phyloP scores from a whole-genome alignment of 2,329 filamentous ascomycete genomes.

The Paramyrothecium roridum region DNA sequence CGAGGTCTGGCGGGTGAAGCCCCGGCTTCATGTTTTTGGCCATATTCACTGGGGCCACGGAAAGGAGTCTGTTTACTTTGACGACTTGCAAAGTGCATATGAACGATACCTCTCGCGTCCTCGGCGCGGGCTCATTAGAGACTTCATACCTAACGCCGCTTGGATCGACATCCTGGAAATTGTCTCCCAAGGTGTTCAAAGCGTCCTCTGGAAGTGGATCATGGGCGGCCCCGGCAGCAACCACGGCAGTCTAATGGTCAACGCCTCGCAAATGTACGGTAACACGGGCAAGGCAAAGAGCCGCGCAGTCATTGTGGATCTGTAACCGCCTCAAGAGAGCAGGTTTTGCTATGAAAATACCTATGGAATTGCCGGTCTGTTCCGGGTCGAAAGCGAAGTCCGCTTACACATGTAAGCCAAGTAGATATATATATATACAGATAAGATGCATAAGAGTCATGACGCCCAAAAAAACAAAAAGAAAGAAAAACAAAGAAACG shows the following conservation, averaged over 20 bases:
- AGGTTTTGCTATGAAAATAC: neutral
- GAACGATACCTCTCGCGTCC: slow-evolving; percentile 57
- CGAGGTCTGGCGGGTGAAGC: slow-evolving; percentile 73
- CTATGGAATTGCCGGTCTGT: neutral
- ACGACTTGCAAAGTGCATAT: slow-evolving; percentile 68
- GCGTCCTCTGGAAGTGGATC: slow-evolving; percentile 53
- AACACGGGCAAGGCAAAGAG: slow-evolving; percentile 47
- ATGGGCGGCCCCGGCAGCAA: slow-evolving; percentile 51
- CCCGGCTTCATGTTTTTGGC: slow-evolving; percentile 77
- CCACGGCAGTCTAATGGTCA: slow-evolving; percentile 51
- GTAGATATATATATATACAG: neutral
- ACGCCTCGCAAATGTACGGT: slow-evolving; percentile 54
- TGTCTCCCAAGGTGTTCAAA: slow-evolving; percentile 40
- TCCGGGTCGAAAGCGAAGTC: neutral
- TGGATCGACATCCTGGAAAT: slow-evolving; percentile 47
- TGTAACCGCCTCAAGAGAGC: slow-evolving; percentile 12
- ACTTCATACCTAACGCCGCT: slow-evolving; percentile 40
- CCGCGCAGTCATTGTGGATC: slow-evolving; percentile 31
- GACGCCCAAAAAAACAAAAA: neutral
- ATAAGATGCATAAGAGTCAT: neutral
- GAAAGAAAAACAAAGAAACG: too few species aligned
- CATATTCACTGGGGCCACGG: slow-evolving; percentile 80
- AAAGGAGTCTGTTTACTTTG: slow-evolving; percentile 68
- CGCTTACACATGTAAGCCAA: neutral
- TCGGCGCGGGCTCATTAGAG: slow-evolving; percentile 38